phyloP scores from a whole-genome alignment of 148 eudicot species.

The Persicaria maculosa region DNA sequence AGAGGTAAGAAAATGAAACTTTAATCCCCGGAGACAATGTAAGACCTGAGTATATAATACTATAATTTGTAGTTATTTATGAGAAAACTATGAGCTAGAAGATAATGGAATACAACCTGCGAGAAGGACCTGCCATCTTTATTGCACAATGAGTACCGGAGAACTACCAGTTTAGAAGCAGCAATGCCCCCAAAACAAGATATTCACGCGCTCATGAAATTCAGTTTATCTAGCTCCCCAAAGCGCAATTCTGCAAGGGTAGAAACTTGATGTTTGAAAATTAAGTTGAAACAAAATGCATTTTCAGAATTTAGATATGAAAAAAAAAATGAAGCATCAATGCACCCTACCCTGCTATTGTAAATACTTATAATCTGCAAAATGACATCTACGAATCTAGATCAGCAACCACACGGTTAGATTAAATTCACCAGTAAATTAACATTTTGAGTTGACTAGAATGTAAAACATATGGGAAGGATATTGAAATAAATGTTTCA shows the following conservation, averaged over 20 bases:
- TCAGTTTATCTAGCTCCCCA: background rate
- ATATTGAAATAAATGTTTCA: background rate
- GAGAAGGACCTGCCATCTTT: conserved; percentile 12
- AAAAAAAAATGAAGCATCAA: background rate
- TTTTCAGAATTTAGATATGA: background rate
- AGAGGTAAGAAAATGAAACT: background rate
- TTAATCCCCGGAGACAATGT: background rate
- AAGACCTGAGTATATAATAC: background rate
- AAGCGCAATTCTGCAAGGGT: background rate
- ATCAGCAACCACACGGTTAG: background rate
- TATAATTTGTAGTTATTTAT: background rate
- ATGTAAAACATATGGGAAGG: background rate
- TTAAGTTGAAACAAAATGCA: background rate
- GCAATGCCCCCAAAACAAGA: conserved; percentile 4
- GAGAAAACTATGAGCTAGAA: background rate
- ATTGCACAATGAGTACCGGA: background rate
- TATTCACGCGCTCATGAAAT: conserved; percentile 9
- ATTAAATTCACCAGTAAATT: background rate
- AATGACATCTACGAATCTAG: background rate
- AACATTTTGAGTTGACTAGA: background rate
- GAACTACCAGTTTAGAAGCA: background rate
- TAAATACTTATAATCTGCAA: background rate
- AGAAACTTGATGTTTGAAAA: conserved; percentile 1
- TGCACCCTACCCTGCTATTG: background rate
- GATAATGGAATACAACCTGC: conserved; percentile 12